phyloP scores from a whole-genome alignment of 208 protist genomes.

The Trypanosoma brucei region DNA sequence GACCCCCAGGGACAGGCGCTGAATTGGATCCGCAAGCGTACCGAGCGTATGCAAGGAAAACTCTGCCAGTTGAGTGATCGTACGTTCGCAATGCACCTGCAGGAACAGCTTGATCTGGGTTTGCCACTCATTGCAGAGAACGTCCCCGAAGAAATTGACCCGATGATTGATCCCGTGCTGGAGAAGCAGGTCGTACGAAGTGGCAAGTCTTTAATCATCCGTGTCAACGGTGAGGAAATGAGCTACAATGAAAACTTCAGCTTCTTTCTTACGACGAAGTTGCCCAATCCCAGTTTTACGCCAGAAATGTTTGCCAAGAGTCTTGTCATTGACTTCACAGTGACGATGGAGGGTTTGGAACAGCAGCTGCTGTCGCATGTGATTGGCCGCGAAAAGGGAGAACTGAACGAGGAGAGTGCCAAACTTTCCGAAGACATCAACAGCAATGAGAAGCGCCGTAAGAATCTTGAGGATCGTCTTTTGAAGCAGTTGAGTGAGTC shows the following conservation, averaged over 20 bases:
- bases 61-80: conserved; percentile 93
- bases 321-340: conserved; percentile 98
- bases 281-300: conserved; percentile 97
- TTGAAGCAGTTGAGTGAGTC: conserved; percentile 94
- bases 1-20: conserved; percentile 98
- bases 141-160: conserved; percentile 96
- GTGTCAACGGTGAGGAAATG: conserved; percentile 91
- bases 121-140: conserved; percentile 95
- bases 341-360: conserved; percentile 97
- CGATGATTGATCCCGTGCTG: conserved; percentile 97
- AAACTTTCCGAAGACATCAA: conserved; percentile 96
- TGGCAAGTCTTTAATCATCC: conserved; percentile 85
- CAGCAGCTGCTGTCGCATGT: conserved; percentile 96
- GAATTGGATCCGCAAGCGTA: conserved; percentile 93
- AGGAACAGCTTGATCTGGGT: conserved; percentile 92
- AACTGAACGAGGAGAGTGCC: conserved; percentile 96
- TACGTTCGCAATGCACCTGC: conserved; percentile 90
- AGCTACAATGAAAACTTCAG: conserved; percentile 92
- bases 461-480: conserved; percentile 92
- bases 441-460: conserved; percentile 93
- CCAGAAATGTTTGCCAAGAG: conserved; percentile 98
- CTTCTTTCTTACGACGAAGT: conserved; percentile 97
- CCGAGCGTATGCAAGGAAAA: conserved; percentile 75
- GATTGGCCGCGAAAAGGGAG: conserved; percentile 95
- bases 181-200: conserved; percentile 93